phyloP scores from a whole-genome alignment of 768 basidiomycete genomes.

The Suillus sp. region DNA sequence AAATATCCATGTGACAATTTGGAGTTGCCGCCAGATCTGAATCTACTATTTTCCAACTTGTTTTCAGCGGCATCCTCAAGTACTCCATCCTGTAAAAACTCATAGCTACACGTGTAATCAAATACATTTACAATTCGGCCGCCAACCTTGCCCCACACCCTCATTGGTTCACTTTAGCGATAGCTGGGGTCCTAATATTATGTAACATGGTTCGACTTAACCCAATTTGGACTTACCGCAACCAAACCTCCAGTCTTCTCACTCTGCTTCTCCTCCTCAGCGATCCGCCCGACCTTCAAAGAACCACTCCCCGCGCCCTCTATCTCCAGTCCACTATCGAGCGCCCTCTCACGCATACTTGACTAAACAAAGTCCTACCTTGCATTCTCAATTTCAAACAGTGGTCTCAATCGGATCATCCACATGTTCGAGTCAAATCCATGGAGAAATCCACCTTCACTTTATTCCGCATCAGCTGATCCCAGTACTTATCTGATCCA shows the following conservation, averaged over 20 bases:
- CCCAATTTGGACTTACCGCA: slow-evolving; percentile 18
- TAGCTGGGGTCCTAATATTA: slow-evolving; percentile 32
- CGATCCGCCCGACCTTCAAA: slow-evolving; percentile 35
- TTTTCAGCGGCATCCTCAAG: slow-evolving; percentile 20
- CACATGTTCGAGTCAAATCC: neutral
- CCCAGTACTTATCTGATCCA: neutral
- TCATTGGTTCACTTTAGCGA: slow-evolving; percentile 22
- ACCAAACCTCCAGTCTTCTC: slow-evolving; percentile 15
- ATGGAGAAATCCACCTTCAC: slow-evolving; percentile 6
- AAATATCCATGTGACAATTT: slow-evolving; percentile 32
- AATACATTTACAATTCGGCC: slow-evolving; percentile 2
- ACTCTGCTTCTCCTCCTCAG: slow-evolving; percentile 18
- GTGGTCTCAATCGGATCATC: slow-evolving; percentile 6
- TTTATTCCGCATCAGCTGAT: neutral
- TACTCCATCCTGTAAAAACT: slow-evolving; percentile 19
- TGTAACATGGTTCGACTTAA: slow-evolving; percentile 11
- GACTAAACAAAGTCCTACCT: too few species aligned
- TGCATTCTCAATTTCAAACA: neutral
- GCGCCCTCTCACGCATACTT: too few species aligned
- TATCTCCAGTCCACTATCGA: neutral
- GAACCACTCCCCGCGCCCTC: slow-evolving; percentile 15
- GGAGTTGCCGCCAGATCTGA: slow-evolving; percentile 37
- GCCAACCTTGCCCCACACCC: slow-evolving; percentile 21
- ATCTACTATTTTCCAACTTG: slow-evolving; percentile 30
- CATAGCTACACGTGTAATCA: slow-evolving; percentile 25